These are phyloP conservation scores for Colletotrichum sidae DNA, from an alignment of 2,329 filamentous ascomycete genomes.

Conservation along the genomic window DNA sequence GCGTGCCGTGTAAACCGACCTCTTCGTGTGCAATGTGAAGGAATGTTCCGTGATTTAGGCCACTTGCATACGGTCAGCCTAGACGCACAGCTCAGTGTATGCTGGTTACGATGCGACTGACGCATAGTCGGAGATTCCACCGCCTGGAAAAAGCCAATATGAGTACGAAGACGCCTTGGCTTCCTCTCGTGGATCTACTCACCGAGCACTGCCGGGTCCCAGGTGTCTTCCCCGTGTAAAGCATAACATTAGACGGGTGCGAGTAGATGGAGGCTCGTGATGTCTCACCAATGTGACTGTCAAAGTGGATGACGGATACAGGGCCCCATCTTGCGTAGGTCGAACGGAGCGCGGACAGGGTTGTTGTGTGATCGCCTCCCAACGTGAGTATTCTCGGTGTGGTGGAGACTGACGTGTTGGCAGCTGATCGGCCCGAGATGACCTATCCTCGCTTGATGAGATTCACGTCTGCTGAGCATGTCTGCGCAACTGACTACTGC, in stretches of 20 bases:
- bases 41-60: slow-evolving; percentile 72
- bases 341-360: slow-evolving; percentile 70
- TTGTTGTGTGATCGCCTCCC: slow-evolving; percentile 74
- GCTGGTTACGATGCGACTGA: slow-evolving; percentile 37
- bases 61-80: slow-evolving; percentile 44
- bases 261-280: slow-evolving; percentile 30
- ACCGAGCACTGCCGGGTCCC: slow-evolving; percentile 73
- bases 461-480: neutral
- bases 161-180: neutral
- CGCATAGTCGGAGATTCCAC: slow-evolving; percentile 70
- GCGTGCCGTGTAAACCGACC: slow-evolving; percentile 37
- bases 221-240: slow-evolving; percentile 65
- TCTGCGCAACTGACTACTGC: neutral
- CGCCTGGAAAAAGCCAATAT: slow-evolving; percentile 49
- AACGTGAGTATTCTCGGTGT: slow-evolving; percentile 68
- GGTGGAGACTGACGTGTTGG: slow-evolving; percentile 56
- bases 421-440: slow-evolving; percentile 47
- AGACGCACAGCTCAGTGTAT: neutral
- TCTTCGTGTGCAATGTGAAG: slow-evolving; percentile 72
- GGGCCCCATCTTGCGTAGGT: slow-evolving; percentile 67
- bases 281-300: slow-evolving; percentile 67
- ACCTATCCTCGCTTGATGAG: slow-evolving; percentile 39
- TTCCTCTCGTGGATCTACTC: slow-evolving; percentile 23
- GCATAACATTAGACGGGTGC: slow-evolving; percentile 15
- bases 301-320: slow-evolving; percentile 74